Conservation (phyloP, 108 stramenopile species). For the Cyclotella sp. region DNA sequence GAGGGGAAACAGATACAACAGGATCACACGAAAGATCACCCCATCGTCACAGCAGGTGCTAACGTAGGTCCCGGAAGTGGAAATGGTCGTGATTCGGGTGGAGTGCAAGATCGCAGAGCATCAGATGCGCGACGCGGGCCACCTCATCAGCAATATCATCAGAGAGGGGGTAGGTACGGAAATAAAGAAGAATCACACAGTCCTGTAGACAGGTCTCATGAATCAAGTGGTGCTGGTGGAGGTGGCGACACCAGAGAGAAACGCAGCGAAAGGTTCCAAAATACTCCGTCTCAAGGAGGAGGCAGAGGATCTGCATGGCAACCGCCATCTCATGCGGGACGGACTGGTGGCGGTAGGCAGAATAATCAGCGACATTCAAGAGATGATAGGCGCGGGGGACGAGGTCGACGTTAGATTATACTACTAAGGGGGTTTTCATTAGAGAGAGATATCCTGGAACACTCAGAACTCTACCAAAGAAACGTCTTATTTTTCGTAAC, state of each 20-base stretch:
- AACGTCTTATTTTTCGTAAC: no score
- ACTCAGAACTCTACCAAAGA: no score
- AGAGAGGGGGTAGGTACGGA: not conserved
- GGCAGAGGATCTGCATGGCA: not conserved
- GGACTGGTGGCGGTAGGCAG: not conserved
- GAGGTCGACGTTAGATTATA: constrained; percentile 7
- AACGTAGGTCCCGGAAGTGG: not conserved
- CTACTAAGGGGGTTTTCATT: no score
- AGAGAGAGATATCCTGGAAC: no score
- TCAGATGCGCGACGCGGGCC: not conserved
- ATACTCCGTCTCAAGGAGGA: not conserved
- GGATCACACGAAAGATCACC: not conserved
- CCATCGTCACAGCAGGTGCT: not conserved
- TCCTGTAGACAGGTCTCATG: not conserved
- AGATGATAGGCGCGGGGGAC: constrained; percentile 13
- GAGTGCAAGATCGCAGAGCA: not conserved
- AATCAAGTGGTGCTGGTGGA: not conserved
- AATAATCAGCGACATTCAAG: not conserved
- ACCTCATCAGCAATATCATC: not conserved
- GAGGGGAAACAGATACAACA: not conserved
- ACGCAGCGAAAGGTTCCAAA: not conserved
- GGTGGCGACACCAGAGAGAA: not conserved
- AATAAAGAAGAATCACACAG: not conserved
- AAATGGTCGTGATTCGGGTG: not conserved
- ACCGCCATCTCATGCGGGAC: not conserved